phyloP scores from a whole-genome alignment of 2,329 filamentous ascomycete species.

The Fusarium agapanthi region DNA sequence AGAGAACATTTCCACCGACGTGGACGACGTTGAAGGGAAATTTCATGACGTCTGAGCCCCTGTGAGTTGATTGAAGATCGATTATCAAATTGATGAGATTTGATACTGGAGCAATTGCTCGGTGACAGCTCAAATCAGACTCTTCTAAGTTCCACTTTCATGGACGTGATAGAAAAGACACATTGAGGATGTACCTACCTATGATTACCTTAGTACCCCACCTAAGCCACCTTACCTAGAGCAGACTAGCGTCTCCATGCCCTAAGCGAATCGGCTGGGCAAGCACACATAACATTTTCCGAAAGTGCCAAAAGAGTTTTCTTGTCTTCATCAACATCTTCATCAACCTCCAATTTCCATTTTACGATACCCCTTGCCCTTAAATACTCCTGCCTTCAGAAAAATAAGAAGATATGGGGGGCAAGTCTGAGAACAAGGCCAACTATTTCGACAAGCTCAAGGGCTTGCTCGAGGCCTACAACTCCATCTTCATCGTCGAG shows the following conservation, averaged over 20 bases:
- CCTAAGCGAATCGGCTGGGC: slow-evolving; percentile 47
- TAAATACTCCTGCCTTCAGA: slow-evolving; percentile 97
- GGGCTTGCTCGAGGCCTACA: slow-evolving; percentile 94
- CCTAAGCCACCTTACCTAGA: slow-evolving; percentile 23
- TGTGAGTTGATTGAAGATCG: neutral
- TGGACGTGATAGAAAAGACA: slow-evolving; percentile 45
- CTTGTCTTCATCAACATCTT: slow-evolving; percentile 19
- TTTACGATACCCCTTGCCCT: slow-evolving; percentile 68
- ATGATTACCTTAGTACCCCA: neutral
- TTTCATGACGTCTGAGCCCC: slow-evolving; percentile 47
- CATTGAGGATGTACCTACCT: slow-evolving; percentile 43
- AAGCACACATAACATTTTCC: slow-evolving; percentile 45
- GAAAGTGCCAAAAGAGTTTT: slow-evolving; percentile 16
- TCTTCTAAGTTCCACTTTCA: slow-evolving; percentile 27
- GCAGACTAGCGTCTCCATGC: slow-evolving; percentile 45
- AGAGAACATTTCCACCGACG: slow-evolving; percentile 64
- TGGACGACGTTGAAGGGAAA: slow-evolving; percentile 73
- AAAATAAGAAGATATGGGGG: slow-evolving; percentile 96
- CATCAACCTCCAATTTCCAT: slow-evolving; percentile 39
- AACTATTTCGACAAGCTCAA: slow-evolving; percentile 99
- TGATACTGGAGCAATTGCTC: slow-evolving; percentile 10
- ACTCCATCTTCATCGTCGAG: slow-evolving; percentile 95
- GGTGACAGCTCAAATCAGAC: slow-evolving; percentile 21
- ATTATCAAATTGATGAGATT: neutral
- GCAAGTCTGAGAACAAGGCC: slow-evolving; percentile 90